Evolutionary conservation across 2,329 filamentous ascomycete genomes (phyloP).

Genomic region (Penicillium brevicompactum): DNA sequence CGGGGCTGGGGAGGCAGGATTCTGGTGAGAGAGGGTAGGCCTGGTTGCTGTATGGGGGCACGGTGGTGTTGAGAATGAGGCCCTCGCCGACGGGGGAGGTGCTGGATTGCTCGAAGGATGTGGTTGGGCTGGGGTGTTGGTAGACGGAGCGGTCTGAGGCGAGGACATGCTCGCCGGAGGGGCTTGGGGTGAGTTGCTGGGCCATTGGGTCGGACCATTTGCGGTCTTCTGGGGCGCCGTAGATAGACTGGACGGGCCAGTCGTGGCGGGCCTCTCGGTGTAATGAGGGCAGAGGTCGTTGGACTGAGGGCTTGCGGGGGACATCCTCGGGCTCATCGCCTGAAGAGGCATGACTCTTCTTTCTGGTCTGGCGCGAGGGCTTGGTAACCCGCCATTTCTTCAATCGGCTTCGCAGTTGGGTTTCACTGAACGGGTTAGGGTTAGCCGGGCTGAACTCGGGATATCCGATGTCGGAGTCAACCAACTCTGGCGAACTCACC

Average conservation of each 20-base stretch:
- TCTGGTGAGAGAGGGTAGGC: constrained; percentile 31
- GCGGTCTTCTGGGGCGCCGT: constrained; percentile 10
- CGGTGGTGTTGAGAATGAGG: constrained; percentile 29
- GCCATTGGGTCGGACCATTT: constrained; percentile 25
- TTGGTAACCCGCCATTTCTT: constrained; percentile 51
- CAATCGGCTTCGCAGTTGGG: constrained; percentile 46
- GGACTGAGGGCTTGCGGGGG: constrained; percentile 6
- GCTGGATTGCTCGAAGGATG: constrained; percentile 28
- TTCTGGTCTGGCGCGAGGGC: constrained; percentile 46
- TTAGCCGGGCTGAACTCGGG: not conserved
- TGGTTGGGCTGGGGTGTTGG: constrained; percentile 20
- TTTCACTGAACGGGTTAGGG: constrained; percentile 36
- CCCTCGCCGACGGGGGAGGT: constrained; percentile 28
- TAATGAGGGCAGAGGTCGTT: constrained; percentile 9
- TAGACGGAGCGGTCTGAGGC: constrained; percentile 25
- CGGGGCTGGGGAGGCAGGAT: constrained; percentile 31
- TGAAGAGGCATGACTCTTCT: constrained; percentile 35
- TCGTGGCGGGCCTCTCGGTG: constrained; percentile 8
- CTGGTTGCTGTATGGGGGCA: constrained; percentile 27
- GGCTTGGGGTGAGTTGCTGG: constrained; percentile 27
- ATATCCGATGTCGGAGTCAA: not conserved
- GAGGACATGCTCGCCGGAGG: constrained; percentile 24
- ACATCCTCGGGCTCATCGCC: constrained; percentile 25
- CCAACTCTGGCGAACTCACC: constrained; percentile 28
- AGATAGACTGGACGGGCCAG: constrained; percentile 18